phyloP scores from a whole-genome alignment of 2,329 filamentous ascomycete species.

The Gnomoniopsis sp. region DNA sequence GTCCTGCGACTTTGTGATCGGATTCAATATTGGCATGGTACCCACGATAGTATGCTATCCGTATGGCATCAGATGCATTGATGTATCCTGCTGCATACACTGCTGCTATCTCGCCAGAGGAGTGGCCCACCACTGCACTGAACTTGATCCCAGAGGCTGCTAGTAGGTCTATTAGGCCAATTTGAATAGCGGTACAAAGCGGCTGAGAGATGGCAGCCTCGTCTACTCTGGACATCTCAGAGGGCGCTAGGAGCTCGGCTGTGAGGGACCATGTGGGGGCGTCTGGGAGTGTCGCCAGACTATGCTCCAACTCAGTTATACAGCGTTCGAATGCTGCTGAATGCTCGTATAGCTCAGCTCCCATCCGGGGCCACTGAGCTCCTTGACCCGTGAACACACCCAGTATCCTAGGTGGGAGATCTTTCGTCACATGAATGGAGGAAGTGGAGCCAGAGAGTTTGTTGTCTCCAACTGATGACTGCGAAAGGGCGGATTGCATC shows the following conservation, averaged over 20 bases:
- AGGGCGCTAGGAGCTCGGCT: neutral
- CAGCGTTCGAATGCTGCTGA: slow-evolving; percentile 1
- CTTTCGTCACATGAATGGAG: too few species aligned
- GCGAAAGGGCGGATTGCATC: too few species aligned
- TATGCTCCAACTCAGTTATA: neutral
- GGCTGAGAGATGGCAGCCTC: slow-evolving; percentile 24
- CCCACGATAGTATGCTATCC: slow-evolving; percentile 38
- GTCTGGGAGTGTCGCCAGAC: neutral
- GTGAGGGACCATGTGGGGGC: neutral
- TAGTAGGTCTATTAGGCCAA: slow-evolving; percentile 39
- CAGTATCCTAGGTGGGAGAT: neutral
- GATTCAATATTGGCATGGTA: neutral
- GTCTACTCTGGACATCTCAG: slow-evolving; percentile 7
- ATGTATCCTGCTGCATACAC: slow-evolving; percentile 38
- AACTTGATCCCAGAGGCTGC: slow-evolving; percentile 28
- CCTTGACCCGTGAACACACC: slow-evolving; percentile 32
- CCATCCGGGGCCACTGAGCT: slow-evolving; percentile 32
- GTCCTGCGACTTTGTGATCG: neutral
- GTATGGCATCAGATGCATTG: slow-evolving; percentile 32
- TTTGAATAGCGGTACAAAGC: slow-evolving; percentile 34
- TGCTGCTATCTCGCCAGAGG: slow-evolving; percentile 41
- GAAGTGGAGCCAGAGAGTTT: too few species aligned
- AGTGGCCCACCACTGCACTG: slow-evolving; percentile 37
- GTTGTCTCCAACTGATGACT: too few species aligned
- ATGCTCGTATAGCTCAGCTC: neutral